A percentile compares a stretch with the other conserved stretches of the same genome.
Evolutionary conservation across 768 basidiomycete genomes (phyloP).

Genomic region (Podaxis mareebaensis): DNA sequence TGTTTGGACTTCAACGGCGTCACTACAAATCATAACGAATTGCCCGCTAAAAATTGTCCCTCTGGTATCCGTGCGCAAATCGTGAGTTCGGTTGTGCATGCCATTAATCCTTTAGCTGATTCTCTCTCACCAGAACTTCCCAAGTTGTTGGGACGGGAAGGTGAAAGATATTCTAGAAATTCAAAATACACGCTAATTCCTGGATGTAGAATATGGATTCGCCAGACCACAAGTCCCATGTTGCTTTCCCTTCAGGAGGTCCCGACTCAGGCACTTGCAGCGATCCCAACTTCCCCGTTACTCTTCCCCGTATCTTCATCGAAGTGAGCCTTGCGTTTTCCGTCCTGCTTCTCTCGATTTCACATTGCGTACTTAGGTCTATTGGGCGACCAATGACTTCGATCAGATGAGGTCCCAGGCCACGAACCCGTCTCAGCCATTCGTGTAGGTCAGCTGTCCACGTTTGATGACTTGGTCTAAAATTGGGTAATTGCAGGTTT

Average conservation of each 20-base stretch:
- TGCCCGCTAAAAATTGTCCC: constrained; percentile 42
- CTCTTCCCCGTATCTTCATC: constrained; percentile 50
- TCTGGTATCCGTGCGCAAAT: constrained; percentile 52
- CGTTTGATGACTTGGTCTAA: not conserved
- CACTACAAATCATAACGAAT: constrained; percentile 36
- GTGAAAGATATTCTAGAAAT: constrained; percentile 23
- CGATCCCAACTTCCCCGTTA: constrained; percentile 46
- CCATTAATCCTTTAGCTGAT: not conserved
- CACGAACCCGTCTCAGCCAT: constrained; percentile 49
- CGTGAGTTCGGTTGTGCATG: constrained; percentile 29
- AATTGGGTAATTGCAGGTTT: constrained; percentile 28
- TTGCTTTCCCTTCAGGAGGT: constrained; percentile 45
- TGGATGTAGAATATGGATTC: constrained; percentile 44
- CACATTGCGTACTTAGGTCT: constrained; percentile 34
- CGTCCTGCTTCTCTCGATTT: not conserved
- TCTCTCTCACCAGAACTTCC: constrained; percentile 43
- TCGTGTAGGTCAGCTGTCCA: constrained; percentile 39
- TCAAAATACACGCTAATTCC: constrained; percentile 3
- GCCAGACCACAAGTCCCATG: constrained; percentile 52
- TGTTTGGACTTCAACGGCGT: constrained; percentile 48
- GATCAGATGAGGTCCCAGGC: constrained; percentile 39
- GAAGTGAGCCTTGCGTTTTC: constrained; percentile 36
- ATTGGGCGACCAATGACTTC: constrained; percentile 42
- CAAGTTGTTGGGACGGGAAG: constrained; percentile 59
- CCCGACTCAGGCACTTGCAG: constrained; percentile 50